Base-by-base conservation (phyloP, 192 early-diverging fungal species). In the Coemansia sp. region DNA sequence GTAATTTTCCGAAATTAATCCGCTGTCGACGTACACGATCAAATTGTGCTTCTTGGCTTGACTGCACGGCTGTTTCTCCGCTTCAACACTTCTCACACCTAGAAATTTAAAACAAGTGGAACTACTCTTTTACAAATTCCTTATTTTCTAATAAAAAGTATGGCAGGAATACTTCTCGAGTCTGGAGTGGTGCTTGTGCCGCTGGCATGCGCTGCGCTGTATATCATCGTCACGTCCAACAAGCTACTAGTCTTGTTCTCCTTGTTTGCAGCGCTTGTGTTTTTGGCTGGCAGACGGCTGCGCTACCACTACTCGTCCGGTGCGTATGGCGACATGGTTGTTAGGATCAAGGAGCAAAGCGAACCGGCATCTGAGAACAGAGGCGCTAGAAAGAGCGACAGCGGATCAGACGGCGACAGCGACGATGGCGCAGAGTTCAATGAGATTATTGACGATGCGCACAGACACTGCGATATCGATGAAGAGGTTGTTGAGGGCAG, bases 221-320 rank as follows among this genome's bases (percentile, higher is more conserved):
- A 78, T 46, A 63, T 79, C 34, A 41, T 73, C 22, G 66, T 66
- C 12, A 33, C 62, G 18, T 73, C 67, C n/a, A 71, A 73, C 57
- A 57, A 34, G 47, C 62, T 79, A 42, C 62, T 79, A 15, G 37
- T 57, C 17, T 34, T 58, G 18, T 69, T 73, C 24, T 19, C 42
- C 2, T 4, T 59, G 2, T 49, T 40, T 22, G 53, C 53, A 10
- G 47, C 46, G 27, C 15, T 49, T 0, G 44, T 34, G 14, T 53
- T 21, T 9, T 23, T 55, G 22, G 56, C 34, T 0, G 19, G 46
- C 14, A 22, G 37, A 24, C 65, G 76, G 13, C 39, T 79, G 34
- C 76, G 76, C 47, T 79, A 79, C 48, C 76, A 79, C 53, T 79
- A 69, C 62, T 65, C 66, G 12, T 69, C 76, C 8, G 76, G 70